Evolutionary conservation across 2,329 filamentous ascomycete genomes (phyloP).

Genomic region (Cephalotrichum gorgonifer): DNA sequence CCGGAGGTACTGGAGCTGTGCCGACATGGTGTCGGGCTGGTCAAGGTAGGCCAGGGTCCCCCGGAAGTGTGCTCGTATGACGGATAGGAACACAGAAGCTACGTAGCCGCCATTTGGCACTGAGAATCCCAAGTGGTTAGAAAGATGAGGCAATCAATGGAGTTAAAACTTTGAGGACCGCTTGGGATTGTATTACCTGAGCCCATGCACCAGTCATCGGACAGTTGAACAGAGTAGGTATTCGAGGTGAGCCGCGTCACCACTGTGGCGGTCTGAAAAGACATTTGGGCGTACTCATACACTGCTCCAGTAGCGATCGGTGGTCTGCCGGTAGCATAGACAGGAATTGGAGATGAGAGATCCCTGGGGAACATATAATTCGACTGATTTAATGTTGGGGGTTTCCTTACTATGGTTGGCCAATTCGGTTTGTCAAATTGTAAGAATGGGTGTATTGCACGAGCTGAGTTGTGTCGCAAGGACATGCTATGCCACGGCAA

Average conservation of each 20-base stretch:
- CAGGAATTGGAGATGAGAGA: no score
- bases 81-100: slow-evolving; percentile 26
- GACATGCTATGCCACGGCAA: no score
- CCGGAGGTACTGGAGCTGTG: slow-evolving; percentile 29
- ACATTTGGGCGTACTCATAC: no score
- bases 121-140: slow-evolving; percentile 6
- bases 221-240: slow-evolving; percentile 14
- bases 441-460: no score
- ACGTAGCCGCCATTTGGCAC: slow-evolving; percentile 38
- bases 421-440: no score
- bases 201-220: slow-evolving; percentile 13
- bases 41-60: slow-evolving; percentile 14
- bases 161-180: not conserved
- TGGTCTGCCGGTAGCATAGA: no score
- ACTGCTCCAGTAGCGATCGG: no score
- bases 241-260: slow-evolving; percentile 14
- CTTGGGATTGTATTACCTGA: slow-evolving; percentile 9
- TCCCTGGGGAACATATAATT: no score
- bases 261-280: slow-evolving; percentile 11
- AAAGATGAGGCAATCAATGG: not conserved
- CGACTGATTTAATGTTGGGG: no score
- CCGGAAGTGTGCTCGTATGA: slow-evolving; percentile 18
- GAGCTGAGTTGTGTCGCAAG: no score
- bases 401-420: no score
- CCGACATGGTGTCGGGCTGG: slow-evolving; percentile 26